A percentile compares a stretch with the other conserved stretches of the same genome.
These are phyloP conservation scores for Dothideomycetes sp. DNA, from an alignment of 2,329 filamentous ascomycete genomes.

Conservation along the genomic window DNA sequence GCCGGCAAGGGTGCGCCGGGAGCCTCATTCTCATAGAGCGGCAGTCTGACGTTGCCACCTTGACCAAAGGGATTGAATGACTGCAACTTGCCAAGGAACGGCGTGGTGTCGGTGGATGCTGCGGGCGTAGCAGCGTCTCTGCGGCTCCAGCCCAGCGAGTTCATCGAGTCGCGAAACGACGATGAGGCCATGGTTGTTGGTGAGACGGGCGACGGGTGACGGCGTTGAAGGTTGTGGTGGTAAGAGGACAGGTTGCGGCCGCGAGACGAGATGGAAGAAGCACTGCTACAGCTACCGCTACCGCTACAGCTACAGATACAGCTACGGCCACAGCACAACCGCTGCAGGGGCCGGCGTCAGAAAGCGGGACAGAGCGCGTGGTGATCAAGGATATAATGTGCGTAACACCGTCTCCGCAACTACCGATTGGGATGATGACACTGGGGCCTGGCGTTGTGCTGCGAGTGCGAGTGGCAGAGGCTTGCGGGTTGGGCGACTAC, in stretches of 20 bases:
- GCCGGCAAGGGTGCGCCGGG: slow-evolving; percentile 80
- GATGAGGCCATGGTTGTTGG: slow-evolving; percentile 63
- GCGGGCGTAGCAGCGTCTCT: slow-evolving; percentile 65
- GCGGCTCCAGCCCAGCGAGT: slow-evolving; percentile 88
- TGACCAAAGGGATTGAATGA: slow-evolving; percentile 81
- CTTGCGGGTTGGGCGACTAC: background rate
- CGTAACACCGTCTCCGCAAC: slow-evolving; percentile 9
- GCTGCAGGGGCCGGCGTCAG: slow-evolving; percentile 12
- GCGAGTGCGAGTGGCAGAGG: background rate
- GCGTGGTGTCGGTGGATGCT: slow-evolving; percentile 60
- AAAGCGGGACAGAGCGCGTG: slow-evolving; percentile 13
- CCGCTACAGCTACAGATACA: too few species aligned
- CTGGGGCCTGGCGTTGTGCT: background rate
- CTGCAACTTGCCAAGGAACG: slow-evolving; percentile 73
- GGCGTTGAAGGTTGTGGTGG: background rate
- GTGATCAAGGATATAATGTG: slow-evolving; percentile 3
- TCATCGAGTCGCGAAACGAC: slow-evolving; percentile 89
- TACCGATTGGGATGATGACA: slow-evolving; percentile 13
- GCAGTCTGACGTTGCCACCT: slow-evolving; percentile 81
- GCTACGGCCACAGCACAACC: slow-evolving; percentile 1
- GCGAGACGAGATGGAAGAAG: background rate
- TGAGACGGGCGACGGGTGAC: background rate
- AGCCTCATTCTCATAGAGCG: slow-evolving; percentile 65
- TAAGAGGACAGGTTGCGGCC: slow-evolving; percentile 2
- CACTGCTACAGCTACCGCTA: background rate